Base-by-base conservation (phyloP, 768 basidiomycete genomes). In the Neoboletus subvelutipes region DNA sequence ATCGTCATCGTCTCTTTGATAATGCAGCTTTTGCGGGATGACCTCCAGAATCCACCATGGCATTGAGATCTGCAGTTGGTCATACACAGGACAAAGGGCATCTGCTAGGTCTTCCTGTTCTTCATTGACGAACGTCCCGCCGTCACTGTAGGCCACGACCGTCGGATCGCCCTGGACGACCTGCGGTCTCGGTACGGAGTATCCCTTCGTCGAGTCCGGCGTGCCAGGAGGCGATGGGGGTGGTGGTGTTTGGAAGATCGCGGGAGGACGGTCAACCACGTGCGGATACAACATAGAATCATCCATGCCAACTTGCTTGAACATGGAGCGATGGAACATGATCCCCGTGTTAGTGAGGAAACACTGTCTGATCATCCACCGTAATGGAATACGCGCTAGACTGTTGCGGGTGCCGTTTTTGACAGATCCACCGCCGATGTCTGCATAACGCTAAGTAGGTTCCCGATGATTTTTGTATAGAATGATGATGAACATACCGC, bases 341-440 rank as follows among this genome's bases (percentile, higher is more conserved):
- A 88, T 84, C 0, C 86, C 86, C 1, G 76, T 76, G 4, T 83
- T 64, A 8, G 78, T 66, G 49, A 74, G 75, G 77, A 88, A 84
- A 58, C 80, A 82, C 64, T 90, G 80, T 39, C 87, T 81, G 55
- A 90, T 75, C 86, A 89, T 88, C 87, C 88, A 92, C 50, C 88
- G 82, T 33, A 92, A 77, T 1, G 89, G 75, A 42, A 91, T 87
- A 39, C 87, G 83, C 1, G 88, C 84, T 3, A 92, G 77, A 45
- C 78, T 82, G 61, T 86, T 80, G 15, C 76, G 78, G 0, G 77
- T 75, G 50, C 77, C 79, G 56, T 92, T 86, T 33, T 62, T 58
- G 13, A 85, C 84, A 2, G 83, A 83, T 4, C 88, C 88, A 20
- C 90, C 90, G 2, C 91, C 90, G 20, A 92, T 80, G 61, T 91